Base-by-base conservation (phyloP, 2,329 filamentous ascomycete species). In the Pestalotiopsis sp. region DNA sequence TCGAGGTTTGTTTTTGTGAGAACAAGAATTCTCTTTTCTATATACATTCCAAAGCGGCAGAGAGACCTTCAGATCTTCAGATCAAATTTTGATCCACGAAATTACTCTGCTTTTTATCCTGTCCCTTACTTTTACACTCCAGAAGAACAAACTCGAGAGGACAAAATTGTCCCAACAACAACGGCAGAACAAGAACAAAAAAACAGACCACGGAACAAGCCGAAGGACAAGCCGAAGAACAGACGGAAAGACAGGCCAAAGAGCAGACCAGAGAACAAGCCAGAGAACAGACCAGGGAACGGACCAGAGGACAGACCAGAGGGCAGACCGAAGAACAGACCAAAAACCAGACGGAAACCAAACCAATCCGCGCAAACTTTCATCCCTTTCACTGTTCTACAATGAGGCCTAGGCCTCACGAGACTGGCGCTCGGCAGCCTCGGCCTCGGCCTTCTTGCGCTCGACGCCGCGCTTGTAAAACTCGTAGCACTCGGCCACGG, bases 381-480 rank as follows among this genome's bases (percentile, higher is more conserved):
- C 5, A 36, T 59, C 23, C 13, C 52, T 1, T 4, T 1, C 7
- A 1, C 27, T 2, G 27, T 31, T 31, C 27, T 7, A 31, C 2
- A 31, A 4, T 31, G 25, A 27, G 25, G 25, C 52, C 4, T n/a
- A 57, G 13, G 57, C 57, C 57, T 59, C 23, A 13, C 27, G 57
- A 13, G 57, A 25, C 57, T 14, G 6, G 23, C 23, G 23, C 57
- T 59, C 57, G 6, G 57, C 57, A 59, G 7, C 23, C 23, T 17
- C 3, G 14, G 57, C 57, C 57, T 36, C 14, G 31, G 69, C 74
- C 36, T 76, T 74, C 76, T 85, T 84, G 20, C 86, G 80, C 71
- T 87, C 84, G 1, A 88, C 75, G 65, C 85, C 83, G 14, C 83
- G 79, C 72, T 84, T 85, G 80, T 89, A 89, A 73, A 89, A 89